Evolutionary conservation across 345 rosid genomes (phyloP).

Genomic region (Bretschneidera sinensis): DNA sequence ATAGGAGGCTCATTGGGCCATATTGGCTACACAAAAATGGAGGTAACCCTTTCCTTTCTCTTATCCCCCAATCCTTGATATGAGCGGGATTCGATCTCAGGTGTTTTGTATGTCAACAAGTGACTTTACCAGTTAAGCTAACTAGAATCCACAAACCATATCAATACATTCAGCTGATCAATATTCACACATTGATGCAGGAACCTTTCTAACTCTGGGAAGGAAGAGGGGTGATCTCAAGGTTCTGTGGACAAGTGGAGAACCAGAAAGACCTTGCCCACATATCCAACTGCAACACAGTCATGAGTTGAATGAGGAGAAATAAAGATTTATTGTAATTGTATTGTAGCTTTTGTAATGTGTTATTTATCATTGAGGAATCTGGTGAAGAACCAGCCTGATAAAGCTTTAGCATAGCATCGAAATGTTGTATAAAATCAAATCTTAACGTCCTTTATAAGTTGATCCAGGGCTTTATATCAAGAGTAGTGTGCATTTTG

Average conservation of each 20-base stretch:
- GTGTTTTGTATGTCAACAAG: no score
- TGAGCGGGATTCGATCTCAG: no score
- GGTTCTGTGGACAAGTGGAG: conserved; percentile 78
- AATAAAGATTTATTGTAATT: conserved; percentile 9
- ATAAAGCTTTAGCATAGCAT: conserved; percentile 3
- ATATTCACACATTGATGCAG: conserved; percentile 30
- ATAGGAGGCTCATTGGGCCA: no score
- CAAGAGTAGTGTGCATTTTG: not conserved
- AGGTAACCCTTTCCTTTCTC: no score
- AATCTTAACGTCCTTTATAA: not conserved
- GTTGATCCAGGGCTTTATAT: not conserved
- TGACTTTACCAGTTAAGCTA: no score
- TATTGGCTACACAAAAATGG: no score
- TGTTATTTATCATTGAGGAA: not conserved
- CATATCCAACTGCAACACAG: conserved; percentile 41
- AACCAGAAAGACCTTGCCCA: conserved; percentile 71
- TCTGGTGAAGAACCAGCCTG: conserved; percentile 6
- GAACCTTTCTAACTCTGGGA: conserved; percentile 68
- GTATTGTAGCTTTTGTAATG: conserved; percentile 12
- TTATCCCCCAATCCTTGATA: no score
- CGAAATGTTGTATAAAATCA: not conserved
- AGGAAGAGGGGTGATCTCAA: conserved; percentile 67
- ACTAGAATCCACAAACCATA: no score
- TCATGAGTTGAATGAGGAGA: conserved; percentile 15
- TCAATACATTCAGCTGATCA: not conserved